A percentile compares a stretch with the other conserved stretches of the same genome.
Conservation (phyloP, 768 basidiomycete species). For the Tylopilus felleus region DNA sequence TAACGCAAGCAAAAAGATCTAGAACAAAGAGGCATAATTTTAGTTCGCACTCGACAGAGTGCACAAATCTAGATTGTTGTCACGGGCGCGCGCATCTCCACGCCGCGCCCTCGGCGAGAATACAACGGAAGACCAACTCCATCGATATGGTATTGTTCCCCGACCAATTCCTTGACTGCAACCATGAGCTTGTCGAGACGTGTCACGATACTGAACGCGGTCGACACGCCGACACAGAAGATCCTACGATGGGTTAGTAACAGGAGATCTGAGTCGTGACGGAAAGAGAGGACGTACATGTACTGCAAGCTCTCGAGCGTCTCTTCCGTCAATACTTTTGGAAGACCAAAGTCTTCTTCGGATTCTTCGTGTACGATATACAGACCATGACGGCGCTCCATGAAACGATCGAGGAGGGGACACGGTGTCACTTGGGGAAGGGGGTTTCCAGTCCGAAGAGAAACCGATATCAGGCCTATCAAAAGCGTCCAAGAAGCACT, state of each 20-base stretch:
- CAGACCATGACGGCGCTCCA: conserved; percentile 51
- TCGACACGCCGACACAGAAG: conserved; percentile 73
- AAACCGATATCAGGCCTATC: conserved; percentile 70
- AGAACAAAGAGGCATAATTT: no score
- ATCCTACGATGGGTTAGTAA: conserved; percentile 35
- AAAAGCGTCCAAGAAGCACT: not conserved
- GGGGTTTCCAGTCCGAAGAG: conserved; percentile 68
- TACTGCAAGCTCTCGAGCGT: conserved; percentile 79
- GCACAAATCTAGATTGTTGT: not conserved
- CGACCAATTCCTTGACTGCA: conserved; percentile 80
- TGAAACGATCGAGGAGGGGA: conserved; percentile 50
- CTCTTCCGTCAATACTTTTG: conserved; percentile 64
- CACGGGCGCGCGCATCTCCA: conserved; percentile 26
- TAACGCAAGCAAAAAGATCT: not conserved
- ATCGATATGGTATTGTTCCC: conserved; percentile 82
- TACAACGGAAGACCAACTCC: conserved; percentile 45
- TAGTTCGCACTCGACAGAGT: no score
- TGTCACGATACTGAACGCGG: conserved; percentile 61
- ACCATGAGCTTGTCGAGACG: conserved; percentile 76
- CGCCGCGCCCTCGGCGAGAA: conserved; percentile 21
- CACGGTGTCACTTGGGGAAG: conserved; percentile 87
- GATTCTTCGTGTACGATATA: conserved; percentile 69
- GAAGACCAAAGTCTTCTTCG: conserved; percentile 74
- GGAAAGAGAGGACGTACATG: conserved; percentile 45
- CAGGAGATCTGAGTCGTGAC: no score